Evolutionary conservation across 2,329 filamentous ascomycete genomes (phyloP).

Genomic region (Diaporthe citriasiana): DNA sequence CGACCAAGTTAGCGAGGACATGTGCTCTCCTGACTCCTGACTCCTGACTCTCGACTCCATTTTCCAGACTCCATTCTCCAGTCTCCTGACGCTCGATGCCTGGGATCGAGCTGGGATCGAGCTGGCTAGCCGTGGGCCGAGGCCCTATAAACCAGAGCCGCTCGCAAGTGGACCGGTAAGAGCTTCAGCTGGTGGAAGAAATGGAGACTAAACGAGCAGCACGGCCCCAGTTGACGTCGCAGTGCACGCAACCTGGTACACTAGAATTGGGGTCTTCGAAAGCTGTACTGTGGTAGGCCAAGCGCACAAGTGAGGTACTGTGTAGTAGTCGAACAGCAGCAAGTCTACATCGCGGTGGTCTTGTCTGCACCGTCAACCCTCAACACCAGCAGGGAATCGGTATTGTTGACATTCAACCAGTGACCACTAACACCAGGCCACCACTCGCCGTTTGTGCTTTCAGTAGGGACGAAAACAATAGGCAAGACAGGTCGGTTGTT

Average conservation of each 20-base stretch:
- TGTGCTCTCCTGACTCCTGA: slow-evolving; percentile 29
- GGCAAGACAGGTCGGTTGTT: background rate
- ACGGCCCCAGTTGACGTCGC: slow-evolving; percentile 21
- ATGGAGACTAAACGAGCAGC: slow-evolving; percentile 1
- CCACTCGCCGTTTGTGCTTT: background rate
- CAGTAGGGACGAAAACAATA: slow-evolving; percentile 3
- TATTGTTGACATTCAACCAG: background rate
- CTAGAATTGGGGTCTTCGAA: background rate
- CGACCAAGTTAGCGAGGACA: slow-evolving; percentile 9
- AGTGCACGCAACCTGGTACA: background rate
- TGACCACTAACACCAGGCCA: background rate
- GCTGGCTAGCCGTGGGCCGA: slow-evolving; percentile 1
- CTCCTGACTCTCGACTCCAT: slow-evolving; percentile 20
- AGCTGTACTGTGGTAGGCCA: background rate
- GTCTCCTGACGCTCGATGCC: slow-evolving; percentile 10
- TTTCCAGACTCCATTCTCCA: background rate
- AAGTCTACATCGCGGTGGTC: background rate
- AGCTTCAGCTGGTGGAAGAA: slow-evolving; percentile 16
- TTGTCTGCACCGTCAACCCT: background rate
- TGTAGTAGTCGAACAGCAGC: background rate
- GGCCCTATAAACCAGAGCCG: background rate
- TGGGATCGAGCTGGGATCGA: slow-evolving; percentile 10
- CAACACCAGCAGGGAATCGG: background rate
- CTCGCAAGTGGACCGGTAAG: background rate
- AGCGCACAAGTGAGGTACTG: background rate